phyloP scores from a whole-genome alignment of 2,329 filamentous ascomycete genomes.

The Verticillium alfalfae region DNA sequence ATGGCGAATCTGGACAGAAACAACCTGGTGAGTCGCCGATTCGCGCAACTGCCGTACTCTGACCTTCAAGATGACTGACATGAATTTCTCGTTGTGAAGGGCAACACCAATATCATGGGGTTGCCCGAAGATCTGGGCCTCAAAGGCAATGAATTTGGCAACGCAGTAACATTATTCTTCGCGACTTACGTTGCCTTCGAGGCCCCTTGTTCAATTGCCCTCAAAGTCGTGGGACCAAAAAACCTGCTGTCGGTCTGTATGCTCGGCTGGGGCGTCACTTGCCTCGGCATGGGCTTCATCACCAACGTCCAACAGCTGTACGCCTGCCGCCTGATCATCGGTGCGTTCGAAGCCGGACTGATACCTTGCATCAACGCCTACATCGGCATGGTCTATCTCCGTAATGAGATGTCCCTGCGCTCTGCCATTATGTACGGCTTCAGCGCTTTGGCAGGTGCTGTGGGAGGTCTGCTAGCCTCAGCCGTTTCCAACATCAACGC shows the following conservation, averaged over 20 bases:
- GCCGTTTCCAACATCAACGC: slow-evolving; percentile 40
- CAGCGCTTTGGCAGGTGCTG: slow-evolving; percentile 42
- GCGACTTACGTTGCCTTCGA: slow-evolving; percentile 43
- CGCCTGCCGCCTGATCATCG: slow-evolving; percentile 39
- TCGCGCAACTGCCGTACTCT: too few species aligned
- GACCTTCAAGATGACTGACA: too few species aligned
- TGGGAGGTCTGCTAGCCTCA: slow-evolving; percentile 37
- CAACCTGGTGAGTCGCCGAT: slow-evolving; percentile 12
- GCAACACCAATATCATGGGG: slow-evolving; percentile 40
- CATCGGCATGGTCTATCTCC: slow-evolving; percentile 32
- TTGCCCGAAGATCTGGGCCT: slow-evolving; percentile 39
- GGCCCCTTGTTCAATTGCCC: slow-evolving; percentile 21
- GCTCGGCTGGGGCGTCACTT: slow-evolving; percentile 41
- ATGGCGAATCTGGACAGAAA: slow-evolving; percentile 23
- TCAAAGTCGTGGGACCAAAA: slow-evolving; percentile 25
- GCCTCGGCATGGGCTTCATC: slow-evolving; percentile 41
- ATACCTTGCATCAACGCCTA: slow-evolving; percentile 39
- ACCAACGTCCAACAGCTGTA: slow-evolving; percentile 32
- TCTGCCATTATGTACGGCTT: slow-evolving; percentile 38
- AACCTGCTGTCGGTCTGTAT: slow-evolving; percentile 19
- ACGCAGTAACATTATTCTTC: slow-evolving; percentile 36
- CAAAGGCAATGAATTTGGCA: slow-evolving; percentile 34
- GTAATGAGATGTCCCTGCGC: slow-evolving; percentile 17
- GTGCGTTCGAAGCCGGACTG: slow-evolving; percentile 40
- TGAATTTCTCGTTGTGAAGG: slow-evolving; percentile 8